These are phyloP conservation scores for Chrysoporthe cubensis DNA, from an alignment of 2,329 filamentous ascomycete genomes.

Conservation along the genomic window DNA sequence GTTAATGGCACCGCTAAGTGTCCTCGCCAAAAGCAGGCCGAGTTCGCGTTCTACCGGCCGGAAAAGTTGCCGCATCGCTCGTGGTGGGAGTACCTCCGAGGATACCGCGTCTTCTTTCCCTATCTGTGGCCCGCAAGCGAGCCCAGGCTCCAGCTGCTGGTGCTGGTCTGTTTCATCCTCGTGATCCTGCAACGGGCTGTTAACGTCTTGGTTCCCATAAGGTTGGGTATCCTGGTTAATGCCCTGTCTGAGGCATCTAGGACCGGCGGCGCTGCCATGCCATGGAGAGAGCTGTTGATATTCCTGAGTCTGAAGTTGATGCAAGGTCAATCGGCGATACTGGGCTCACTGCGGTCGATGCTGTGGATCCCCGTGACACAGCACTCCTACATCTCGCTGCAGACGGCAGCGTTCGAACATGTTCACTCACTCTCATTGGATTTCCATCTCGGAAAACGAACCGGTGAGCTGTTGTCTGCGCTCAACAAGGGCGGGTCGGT, in stretches of 20 bases:
- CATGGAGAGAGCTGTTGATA: constrained; percentile 74
- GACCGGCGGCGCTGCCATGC: constrained; percentile 53
- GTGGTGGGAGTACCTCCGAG: constrained; percentile 95
- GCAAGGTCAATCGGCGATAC: constrained; percentile 85
- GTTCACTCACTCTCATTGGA: constrained; percentile 94
- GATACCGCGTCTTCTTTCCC: constrained; percentile 92
- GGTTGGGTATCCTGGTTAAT: constrained; percentile 80
- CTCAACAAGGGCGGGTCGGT: constrained; percentile 95
- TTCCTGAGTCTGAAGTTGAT: constrained; percentile 80
- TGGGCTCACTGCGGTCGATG: constrained; percentile 80
- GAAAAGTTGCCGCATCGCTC: constrained; percentile 83
- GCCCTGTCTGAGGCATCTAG: constrained; percentile 61
- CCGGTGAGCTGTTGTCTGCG: constrained; percentile 92
- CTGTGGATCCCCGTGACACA: constrained; percentile 97
- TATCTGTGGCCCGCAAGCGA: constrained; percentile 95
- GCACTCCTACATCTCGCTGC: constrained; percentile 93
- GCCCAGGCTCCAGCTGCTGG: constrained; percentile 71
- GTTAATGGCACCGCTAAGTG: constrained; percentile 44
- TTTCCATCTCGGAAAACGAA: constrained; percentile 95
- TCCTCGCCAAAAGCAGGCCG: constrained; percentile 50
- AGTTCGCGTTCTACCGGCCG: constrained; percentile 83
- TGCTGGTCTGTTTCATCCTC: constrained; percentile 80
- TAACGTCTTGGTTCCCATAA: constrained; percentile 83
- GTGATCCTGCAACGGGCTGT: constrained; percentile 80
- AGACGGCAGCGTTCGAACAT: constrained; percentile 94